Evolutionary conservation across 129 eudicot species (phyloP), one percentile per base, ranked within the genome.

Genomic region (Gnaphalium uliginosum): DNA sequence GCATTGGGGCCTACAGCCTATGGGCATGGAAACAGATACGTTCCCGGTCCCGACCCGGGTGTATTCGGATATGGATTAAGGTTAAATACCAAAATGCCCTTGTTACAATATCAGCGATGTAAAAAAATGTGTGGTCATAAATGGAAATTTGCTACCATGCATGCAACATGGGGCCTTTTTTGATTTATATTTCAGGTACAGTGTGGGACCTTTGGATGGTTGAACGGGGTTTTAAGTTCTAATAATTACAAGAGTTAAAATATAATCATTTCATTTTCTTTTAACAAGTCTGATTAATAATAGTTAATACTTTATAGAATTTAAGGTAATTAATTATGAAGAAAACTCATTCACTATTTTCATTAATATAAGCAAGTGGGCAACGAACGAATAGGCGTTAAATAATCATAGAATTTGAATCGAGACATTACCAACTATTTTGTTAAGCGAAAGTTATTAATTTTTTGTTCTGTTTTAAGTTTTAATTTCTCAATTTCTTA

Each of bases 21-120:
- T 79, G 57, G 46, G 59, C 46, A 33, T 21, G 4, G 35, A 25
- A 15, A 23, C 41, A 37, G 23, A 58, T 29, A 33, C 54, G 54
- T 26, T 19, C 74, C 56, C 64, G 56, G 78, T 35, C 50, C 50
- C 39, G 69, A 66, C 37, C 68, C 75, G 70, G 30, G 2, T 23
- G 75, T 68, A 13, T 7, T 62, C 18, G 76, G 71, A 43, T 37
- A 39, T 11, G 76, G 46, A 23, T 57, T 60, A 72, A 35, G 32
- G n/a, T 6, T 14, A 79, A 69, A 68, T 81, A 50, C 66, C 80
- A 21, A 48, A 68, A 37, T 33, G 65, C 74, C 79, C 74, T 41
- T 22, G 15, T 56, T 18, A 19, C 25, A n/a, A 29, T 29, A 39
- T 4, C 62, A 30, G 24, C 73, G 21, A 43, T 80, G 83, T 80